A percentile compares a stretch with the other conserved stretches of the same genome.
These are phyloP conservation scores for Podospora comata DNA, from an alignment of 495 filamentous ascomycete species.

Conservation along the genomic window DNA sequence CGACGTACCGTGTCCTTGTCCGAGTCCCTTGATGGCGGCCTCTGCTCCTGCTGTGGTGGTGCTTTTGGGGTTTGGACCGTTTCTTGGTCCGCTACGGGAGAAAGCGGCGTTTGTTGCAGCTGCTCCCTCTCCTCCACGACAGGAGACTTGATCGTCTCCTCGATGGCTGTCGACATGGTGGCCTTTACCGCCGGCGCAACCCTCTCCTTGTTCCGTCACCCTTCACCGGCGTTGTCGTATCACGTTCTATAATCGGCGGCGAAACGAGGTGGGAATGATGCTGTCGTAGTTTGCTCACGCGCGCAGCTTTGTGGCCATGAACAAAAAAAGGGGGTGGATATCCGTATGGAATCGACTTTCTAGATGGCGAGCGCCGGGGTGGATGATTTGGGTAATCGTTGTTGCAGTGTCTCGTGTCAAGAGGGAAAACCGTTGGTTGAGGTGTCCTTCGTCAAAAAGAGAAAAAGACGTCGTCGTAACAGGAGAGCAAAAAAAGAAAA, in stretches of 20 bases:
- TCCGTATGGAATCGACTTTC: neutral
- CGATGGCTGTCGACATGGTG: neutral
- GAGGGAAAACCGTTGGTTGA: neutral
- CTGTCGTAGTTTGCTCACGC: slow-evolving; percentile 1
- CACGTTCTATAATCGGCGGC: neutral
- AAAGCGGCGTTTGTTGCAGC: neutral
- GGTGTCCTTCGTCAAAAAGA: neutral
- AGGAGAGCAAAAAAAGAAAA: neutral
- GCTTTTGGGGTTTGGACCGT: neutral
- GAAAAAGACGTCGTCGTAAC: neutral
- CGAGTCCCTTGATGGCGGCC: slow-evolving; percentile 23
- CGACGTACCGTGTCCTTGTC: slow-evolving; percentile 41
- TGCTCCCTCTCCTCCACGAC: slow-evolving; percentile 3
- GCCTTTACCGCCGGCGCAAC: neutral
- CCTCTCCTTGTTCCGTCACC: neutral
- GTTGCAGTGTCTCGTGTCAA: neutral
- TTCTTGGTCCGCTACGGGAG: slow-evolving; percentile 7
- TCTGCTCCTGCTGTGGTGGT: slow-evolving; percentile 6
- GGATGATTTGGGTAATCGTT: neutral
- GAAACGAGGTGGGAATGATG: neutral
- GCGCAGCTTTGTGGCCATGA: slow-evolving; percentile 4
- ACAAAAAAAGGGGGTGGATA: neutral
- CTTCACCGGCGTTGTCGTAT: neutral
- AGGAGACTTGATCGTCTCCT: slow-evolving; percentile 5
- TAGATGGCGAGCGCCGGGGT: neutral